Percentiles rank a stretch among this genome's conserved stretches.
Evolutionary conservation across 805 yeast species (phyloP).

Genomic region (Kluyveromyces siamensis): DNA sequence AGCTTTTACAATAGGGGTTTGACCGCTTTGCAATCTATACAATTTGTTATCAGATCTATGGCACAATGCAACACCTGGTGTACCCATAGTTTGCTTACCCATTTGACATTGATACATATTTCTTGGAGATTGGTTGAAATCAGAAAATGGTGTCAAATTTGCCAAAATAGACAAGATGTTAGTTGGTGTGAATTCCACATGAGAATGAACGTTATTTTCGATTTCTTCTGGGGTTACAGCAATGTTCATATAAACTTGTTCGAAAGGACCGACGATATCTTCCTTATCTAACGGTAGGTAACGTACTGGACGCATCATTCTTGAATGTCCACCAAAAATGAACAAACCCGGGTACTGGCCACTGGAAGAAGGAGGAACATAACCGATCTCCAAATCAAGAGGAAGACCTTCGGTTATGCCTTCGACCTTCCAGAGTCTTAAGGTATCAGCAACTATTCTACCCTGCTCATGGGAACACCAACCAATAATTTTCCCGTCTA

Average conservation of each 20-base stretch:
- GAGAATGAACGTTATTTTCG: conserved; percentile 69
- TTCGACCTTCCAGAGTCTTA: conserved; percentile 88
- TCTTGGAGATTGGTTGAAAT: conserved; percentile 98
- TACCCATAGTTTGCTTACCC: conserved; percentile 99
- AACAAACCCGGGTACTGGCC: conserved; percentile 97
- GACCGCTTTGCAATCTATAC: conserved; percentile 89
- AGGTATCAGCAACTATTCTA: conserved; percentile 73
- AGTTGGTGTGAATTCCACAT: conserved; percentile 92
- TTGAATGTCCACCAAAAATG: conserved; percentile 82
- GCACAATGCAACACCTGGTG: conserved; percentile 91
- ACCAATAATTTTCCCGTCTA: conserved; percentile 88
- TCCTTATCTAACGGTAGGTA: conserved; percentile 76
- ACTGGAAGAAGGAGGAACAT: conserved; percentile 88
- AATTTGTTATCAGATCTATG: conserved; percentile 93
- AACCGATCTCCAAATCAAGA: conserved; percentile 81
- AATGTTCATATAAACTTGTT: conserved; percentile 92
- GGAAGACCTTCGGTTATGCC: conserved; percentile 67
- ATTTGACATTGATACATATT: conserved; percentile 99
- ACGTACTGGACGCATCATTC: conserved; percentile 94
- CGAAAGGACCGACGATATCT: conserved; percentile 94
- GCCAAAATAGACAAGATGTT: conserved; percentile 91
- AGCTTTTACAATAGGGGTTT: conserved; percentile 95
- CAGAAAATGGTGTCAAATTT: conserved; percentile 95
- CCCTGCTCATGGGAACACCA: conserved; percentile 93
- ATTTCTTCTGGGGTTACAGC: conserved; percentile 94